Percentiles rank a stretch among this genome's conserved stretches.
phyloP scores from a whole-genome alignment of 1,139 yeast species.

The Saccharomyces hybrid region DNA sequence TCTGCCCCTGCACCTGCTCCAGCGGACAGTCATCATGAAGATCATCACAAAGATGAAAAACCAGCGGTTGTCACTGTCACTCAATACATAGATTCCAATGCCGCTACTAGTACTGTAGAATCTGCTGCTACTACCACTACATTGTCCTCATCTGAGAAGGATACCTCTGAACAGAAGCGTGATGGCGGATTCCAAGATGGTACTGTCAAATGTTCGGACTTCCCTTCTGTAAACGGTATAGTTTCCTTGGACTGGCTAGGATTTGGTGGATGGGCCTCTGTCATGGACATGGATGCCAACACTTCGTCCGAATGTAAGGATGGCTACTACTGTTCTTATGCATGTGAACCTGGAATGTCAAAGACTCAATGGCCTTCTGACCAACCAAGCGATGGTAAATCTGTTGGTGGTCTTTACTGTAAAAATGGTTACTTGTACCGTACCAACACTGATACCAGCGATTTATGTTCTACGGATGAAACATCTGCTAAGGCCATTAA shows the following conservation, averaged over 20 bases:
- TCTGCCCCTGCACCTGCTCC: constrained; percentile 26
- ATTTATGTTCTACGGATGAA: constrained; percentile 81
- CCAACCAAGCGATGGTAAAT: constrained; percentile 81
- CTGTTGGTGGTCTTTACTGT: constrained; percentile 87
- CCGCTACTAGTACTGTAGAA: constrained; percentile 28
- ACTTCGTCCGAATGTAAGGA: constrained; percentile 63
- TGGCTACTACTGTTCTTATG: constrained; percentile 93
- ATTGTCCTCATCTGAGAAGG: constrained; percentile 13
- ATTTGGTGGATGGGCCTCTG: constrained; percentile 89
- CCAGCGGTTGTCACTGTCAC: constrained; percentile 46
- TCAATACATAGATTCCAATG: constrained; percentile 39
- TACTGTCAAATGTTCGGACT: constrained; percentile 57
- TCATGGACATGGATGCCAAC: constrained; percentile 56
- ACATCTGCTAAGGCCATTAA: constrained; percentile 61
- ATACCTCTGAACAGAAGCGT: constrained; percentile 18
- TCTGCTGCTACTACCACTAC: constrained; percentile 17
- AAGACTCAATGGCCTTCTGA: constrained; percentile 91
- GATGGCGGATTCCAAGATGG: constrained; percentile 67
- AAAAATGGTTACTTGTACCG: constrained; percentile 72
- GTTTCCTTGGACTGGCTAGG: constrained; percentile 72
- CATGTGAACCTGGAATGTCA: constrained; percentile 94
- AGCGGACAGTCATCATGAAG: constrained; percentile 49
- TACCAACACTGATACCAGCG: constrained; percentile 52
- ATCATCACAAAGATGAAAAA: constrained; percentile 19
- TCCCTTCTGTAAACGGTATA: constrained; percentile 93